Base-by-base conservation (phyloP, 768 basidiomycete species). In the Mycena galericulata region DNA sequence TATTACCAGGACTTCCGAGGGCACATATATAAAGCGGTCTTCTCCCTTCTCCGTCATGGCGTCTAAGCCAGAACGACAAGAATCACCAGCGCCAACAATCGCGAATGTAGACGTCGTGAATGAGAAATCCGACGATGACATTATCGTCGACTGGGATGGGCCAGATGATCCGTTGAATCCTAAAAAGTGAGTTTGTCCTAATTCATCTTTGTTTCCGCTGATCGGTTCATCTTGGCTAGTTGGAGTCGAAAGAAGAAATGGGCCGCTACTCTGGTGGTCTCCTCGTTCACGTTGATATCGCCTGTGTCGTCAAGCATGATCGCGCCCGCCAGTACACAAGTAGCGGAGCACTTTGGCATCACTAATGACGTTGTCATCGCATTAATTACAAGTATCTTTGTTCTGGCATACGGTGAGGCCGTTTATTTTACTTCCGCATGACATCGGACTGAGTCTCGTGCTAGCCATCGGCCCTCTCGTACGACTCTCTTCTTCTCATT, bases 231-330 rank as follows among this genome's bases (percentile, higher is more conserved):
- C n/a, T n/a, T n/a, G n/a, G n/a, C n/a, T 61, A 89, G 91, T 74
- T 92, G 91, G 91, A 74, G 81, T 4, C 84, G 81, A 59, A 80
- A 75, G 30, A 80, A 79, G 71, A 92, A 90, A 82, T 92, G 90
- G 92, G 85, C 82, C 0, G 88, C 87, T 0, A 91, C 89, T 0
- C 69, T 84, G n/a, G 83, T 91, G 30, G 87, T 92, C 0, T 91
- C 91, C 0, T 81, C 83, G 0, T 93, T 91, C 74, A 90, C 91
- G 0, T 90, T 92, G 74, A 90, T 92, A 38, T 83, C 82, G 9
- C 90, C 92, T 0, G 81, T 93, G 0, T 88, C 92, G 0, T 94
- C 93, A 5, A 87, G 91, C 5, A 92, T 92, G 88, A 80, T 93
- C 1, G 89, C 93, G 0, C 92, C 92, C 0, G 92, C 92, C 0